phyloP scores from a whole-genome alignment of 1,284 basidiomycete species.

The Phellopilus nigrolimitatus region DNA sequence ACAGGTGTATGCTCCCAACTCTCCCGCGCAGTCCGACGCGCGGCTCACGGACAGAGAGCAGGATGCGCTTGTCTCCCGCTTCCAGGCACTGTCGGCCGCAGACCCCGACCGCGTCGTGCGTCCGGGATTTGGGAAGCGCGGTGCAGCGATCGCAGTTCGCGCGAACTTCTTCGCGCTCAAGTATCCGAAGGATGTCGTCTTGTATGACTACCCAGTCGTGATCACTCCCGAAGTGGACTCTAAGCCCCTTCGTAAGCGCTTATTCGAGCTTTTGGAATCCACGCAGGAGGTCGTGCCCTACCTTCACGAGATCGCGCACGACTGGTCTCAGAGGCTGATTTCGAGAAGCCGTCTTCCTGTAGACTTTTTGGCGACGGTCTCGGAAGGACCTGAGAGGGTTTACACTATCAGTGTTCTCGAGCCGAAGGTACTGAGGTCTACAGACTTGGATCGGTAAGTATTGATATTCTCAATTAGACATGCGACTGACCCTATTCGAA shows the following conservation, averaged over 20 bases:
- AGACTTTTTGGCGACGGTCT: constrained; percentile 44
- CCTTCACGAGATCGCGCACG: constrained; percentile 53
- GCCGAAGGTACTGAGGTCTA: constrained; percentile 40
- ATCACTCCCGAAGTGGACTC: constrained; percentile 49
- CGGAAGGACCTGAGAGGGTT: constrained; percentile 42
- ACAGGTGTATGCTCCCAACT: constrained; percentile 10
- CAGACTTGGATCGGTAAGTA: constrained; percentile 46
- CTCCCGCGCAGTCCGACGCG: constrained; percentile 7
- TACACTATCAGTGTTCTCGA: constrained; percentile 52
- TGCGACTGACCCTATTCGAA: background rate
- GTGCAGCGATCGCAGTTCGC: constrained; percentile 48
- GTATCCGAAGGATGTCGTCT: constrained; percentile 41
- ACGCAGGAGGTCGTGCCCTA: constrained; percentile 38
- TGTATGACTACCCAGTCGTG: constrained; percentile 57
- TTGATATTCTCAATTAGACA: background rate
- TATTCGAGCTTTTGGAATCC: constrained; percentile 57
- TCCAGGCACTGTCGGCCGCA: constrained; percentile 34
- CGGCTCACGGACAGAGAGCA: constrained; percentile 8
- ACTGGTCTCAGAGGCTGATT: constrained; percentile 52
- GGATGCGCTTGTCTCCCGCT: constrained; percentile 21
- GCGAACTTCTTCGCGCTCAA: constrained; percentile 65
- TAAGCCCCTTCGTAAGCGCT: constrained; percentile 36
- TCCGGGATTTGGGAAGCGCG: constrained; percentile 61
- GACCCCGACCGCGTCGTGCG: constrained; percentile 34
- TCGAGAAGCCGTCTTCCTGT: constrained; percentile 52